Evolutionary conservation across 495 filamentous ascomycete genomes (phyloP).

Genomic region (Platismatia glauca): DNA sequence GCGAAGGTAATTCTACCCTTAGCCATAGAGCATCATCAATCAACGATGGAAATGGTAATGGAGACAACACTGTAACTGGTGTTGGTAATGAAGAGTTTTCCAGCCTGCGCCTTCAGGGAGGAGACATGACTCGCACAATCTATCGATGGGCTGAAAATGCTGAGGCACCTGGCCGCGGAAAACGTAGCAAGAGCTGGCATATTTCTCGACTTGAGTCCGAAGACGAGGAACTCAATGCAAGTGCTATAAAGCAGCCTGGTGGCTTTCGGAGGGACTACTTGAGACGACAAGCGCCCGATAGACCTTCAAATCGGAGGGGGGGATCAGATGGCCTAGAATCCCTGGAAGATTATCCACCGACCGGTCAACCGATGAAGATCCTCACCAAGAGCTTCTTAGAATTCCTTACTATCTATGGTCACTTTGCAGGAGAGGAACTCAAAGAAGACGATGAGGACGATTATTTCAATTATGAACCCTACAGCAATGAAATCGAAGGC

Average conservation of each 20-base stretch:
- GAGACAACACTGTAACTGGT: slow-evolving; percentile 38
- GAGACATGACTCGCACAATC: slow-evolving; percentile 86
- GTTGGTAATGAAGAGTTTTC: slow-evolving; percentile 76
- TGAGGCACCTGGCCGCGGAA: slow-evolving; percentile 44
- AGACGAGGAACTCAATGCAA: slow-evolving; percentile 70
- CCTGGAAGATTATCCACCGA: slow-evolving; percentile 30
- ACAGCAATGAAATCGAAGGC: slow-evolving; percentile 37
- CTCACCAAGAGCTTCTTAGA: slow-evolving; percentile 90
- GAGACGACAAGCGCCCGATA: slow-evolving; percentile 55
- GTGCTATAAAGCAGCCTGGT: slow-evolving; percentile 80
- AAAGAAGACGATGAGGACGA: slow-evolving; percentile 96
- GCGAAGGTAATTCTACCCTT: slow-evolving; percentile 30
- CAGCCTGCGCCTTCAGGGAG: slow-evolving; percentile 81
- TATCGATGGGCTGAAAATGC: slow-evolving; percentile 91
- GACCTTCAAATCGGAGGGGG: slow-evolving; percentile 29
- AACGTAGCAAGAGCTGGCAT: slow-evolving; percentile 80
- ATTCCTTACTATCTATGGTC: slow-evolving; percentile 87
- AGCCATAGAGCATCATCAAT: slow-evolving; percentile 4
- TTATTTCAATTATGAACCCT: slow-evolving; percentile 67
- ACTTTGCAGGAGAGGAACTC: slow-evolving; percentile 92
- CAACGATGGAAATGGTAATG: slow-evolving; percentile 35
- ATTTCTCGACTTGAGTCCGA: slow-evolving; percentile 65
- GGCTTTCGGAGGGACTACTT: slow-evolving; percentile 88
- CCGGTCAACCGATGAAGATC: slow-evolving; percentile 46
- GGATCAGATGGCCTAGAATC: neutral